phyloP scores from a whole-genome alignment of 192 early-diverging fungal species.

The Paraglomus occultum region DNA sequence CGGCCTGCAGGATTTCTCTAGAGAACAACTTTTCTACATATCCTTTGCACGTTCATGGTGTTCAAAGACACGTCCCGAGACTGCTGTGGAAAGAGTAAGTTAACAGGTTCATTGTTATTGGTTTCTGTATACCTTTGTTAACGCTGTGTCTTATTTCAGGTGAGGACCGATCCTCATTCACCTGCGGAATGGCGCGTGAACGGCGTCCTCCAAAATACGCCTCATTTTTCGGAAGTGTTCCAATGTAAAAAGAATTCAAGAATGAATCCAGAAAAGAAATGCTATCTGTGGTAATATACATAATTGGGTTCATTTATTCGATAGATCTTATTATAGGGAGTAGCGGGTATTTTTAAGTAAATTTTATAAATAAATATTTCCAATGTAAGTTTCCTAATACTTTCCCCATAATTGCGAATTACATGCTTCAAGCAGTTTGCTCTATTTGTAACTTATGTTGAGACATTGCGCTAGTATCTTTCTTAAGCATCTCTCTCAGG shows the following conservation, averaged over 20 bases:
- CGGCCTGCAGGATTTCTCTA: constrained; percentile 52
- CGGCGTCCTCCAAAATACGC: constrained; percentile 64
- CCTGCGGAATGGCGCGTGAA: constrained; percentile 67
- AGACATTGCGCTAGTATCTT: constrained; percentile 56
- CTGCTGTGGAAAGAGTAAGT: constrained; percentile 46
- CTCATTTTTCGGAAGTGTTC: constrained; percentile 67
- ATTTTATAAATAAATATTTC: no score
- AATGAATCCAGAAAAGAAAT: constrained; percentile 72
- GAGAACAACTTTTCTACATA: constrained; percentile 67
- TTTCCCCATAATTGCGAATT: no score
- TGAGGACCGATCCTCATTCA: constrained; percentile 66
- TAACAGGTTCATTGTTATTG: not conserved
- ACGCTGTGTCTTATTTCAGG: constrained; percentile 19
- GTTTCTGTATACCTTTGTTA: not conserved
- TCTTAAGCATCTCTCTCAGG: constrained; percentile 82
- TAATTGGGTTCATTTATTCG: no score
- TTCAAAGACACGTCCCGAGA: constrained; percentile 39
- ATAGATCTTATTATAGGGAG: no score
- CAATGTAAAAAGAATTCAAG: constrained; percentile 53
- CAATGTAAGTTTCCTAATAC: no score
- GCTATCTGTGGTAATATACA: constrained; percentile 29
- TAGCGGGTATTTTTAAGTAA: no score
- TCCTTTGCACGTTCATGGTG: constrained; percentile 74
- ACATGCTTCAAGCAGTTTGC: not conserved
- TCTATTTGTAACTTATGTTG: constrained; percentile 34